Base-by-base conservation (phyloP, 495 filamentous ascomycete genomes). In the Aspergillus carlsbadensis region DNA sequence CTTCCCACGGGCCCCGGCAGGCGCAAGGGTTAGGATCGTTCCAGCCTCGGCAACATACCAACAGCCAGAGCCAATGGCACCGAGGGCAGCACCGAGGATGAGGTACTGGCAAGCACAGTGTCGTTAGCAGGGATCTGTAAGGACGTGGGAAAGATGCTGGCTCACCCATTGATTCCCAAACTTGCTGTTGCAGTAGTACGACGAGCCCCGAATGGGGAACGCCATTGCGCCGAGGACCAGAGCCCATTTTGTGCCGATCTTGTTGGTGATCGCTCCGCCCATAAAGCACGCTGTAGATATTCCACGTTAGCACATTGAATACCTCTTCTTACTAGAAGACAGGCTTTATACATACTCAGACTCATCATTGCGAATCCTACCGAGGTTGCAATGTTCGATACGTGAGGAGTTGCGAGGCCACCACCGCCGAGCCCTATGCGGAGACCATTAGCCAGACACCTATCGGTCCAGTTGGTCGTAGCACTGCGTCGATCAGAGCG, bases 161-260 rank as follows among this genome's bases (percentile, higher is more conserved):
- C 46, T 36, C 31, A 49, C 46, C 66, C 66, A 69, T 57, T 69
- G 64, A 21, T 65, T 65, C 11, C 66, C 66, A 53, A 66, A 66
- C 39, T 69, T 69, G 62, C 66, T 69, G 29, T 69, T 69, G 49
- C 66, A 69, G 34, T 69, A 69, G 37, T 69, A 69, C 14, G 66
- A 62, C 5, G 66, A 69, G 1, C 66, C 66, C 24, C 66, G 57
- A n/a, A 69, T 69, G 2, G 66, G 66, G 31, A 69, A 69, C 14
- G 66, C 64, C 56, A 63, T 52, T 6, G 66, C 56, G n/a, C 66
- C 66, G 44, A 69, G 36, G 10, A 69, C 64, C 1, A 69, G 36
- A 7, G 66, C 64, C 66, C 66, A 69, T 14, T 69, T 69, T 22
- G 66, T 60, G 2, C 66, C 66, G 13, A 69, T 53, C 20, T 69